phyloP scores from a whole-genome alignment of 208 protist genomes.

The Strigomonas culicis region DNA sequence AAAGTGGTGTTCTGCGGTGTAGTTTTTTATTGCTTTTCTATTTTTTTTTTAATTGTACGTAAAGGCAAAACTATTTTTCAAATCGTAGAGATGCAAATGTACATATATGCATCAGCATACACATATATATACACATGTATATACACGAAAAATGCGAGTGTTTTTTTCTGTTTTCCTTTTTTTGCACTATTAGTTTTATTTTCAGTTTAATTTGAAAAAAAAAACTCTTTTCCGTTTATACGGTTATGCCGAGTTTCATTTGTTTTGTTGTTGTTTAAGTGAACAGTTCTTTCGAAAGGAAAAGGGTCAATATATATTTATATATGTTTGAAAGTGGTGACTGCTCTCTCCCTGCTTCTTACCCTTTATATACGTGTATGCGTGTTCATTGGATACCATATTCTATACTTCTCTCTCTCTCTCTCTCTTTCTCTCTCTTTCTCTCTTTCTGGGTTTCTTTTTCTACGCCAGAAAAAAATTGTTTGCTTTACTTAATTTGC shows the following conservation, averaged over 20 bases:
- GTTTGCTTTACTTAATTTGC: background rate
- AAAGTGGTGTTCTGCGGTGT: background rate
- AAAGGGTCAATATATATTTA: background rate
- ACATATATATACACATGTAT: constrained; percentile 1
- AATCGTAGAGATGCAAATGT: background rate
- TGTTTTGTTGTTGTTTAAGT: background rate
- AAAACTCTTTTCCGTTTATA: background rate
- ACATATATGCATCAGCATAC: background rate
- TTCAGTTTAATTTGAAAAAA: background rate
- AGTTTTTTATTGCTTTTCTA: constrained; percentile 3
- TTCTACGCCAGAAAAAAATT: background rate
- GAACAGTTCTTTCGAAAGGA: background rate
- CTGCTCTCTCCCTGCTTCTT: too few relatives aligned
- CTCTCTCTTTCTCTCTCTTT: background rate
- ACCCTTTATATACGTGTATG: too few relatives aligned
- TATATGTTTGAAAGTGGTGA: too few relatives aligned
- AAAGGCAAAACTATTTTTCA: background rate
- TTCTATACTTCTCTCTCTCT: too few relatives aligned
- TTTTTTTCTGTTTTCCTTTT: constrained; percentile 2
- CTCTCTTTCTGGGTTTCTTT: background rate
- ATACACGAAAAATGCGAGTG: background rate
- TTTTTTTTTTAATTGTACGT: background rate
- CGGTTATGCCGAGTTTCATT: background rate
- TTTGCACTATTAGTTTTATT: background rate
- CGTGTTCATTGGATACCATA: too few relatives aligned